Evolutionary conservation across 2,329 filamentous ascomycete genomes (phyloP), one percentile per base, ranked within the genome.

Genomic region (Ceratocystis destructans): DNA sequence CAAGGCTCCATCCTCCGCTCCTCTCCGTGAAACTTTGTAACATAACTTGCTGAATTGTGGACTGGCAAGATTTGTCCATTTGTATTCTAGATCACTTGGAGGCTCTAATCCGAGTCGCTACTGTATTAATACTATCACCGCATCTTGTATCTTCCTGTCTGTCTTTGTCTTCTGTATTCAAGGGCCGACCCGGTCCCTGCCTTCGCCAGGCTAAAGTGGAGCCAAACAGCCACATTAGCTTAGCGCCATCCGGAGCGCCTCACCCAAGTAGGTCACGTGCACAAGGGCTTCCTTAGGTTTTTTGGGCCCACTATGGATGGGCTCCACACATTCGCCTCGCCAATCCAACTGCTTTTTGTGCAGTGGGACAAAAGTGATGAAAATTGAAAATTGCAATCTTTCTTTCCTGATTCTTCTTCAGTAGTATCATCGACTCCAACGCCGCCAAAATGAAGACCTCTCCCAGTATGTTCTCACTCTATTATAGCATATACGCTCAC

Each of bases 1-100:
- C 70, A 76, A 75, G 68, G 72, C 76, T 7, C 77, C 77, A 15
- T 46, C 64, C 33, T 63, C 64, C 31, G 64, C 61, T n/a, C 66
- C 66, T 33, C 61, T 68, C 10, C 64, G 66, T 20, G 66, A 68
- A 57, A 53, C 66, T 66, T 12, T 62, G 25, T 64, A 62, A 37
- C 44, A 7, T 17, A 37, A 37, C 2, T 20, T 8, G 15, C 5
- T 10, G 8, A 33, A n/a, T 12, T 33, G n/a, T 59, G 22, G 48
- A 20, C 46, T 15, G 5, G 50, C 20, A 12, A 55, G 22, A 55
- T 15, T 10, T 10, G 5, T 59, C n/a, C 2, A 59, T 8, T n/a
- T 59, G 55, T 59, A 59, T 37, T 59, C 37, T 59, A 59, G 31
- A 37, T 28, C 37, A 59, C 55, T 62, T 10, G 10, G 4, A 17